These are phyloP conservation scores for Osmozyma mogii DNA, from an alignment of 805 yeast genomes.

Conservation along the genomic window DNA sequence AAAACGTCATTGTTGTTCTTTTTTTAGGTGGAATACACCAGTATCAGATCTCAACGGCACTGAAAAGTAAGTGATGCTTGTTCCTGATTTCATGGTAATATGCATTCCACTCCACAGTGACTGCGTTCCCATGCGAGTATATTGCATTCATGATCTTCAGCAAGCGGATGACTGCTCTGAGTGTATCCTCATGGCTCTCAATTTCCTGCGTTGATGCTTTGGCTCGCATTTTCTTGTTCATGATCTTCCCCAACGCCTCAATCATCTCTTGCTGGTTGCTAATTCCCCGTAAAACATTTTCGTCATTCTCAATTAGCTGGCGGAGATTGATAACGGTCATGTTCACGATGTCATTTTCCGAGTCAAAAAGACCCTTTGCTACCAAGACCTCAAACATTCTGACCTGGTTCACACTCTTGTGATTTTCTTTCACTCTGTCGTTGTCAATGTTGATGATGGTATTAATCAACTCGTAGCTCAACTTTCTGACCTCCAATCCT, in stretches of 20 bases:
- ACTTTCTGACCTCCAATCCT: slow-evolving; percentile 65
- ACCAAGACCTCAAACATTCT: slow-evolving; percentile 37
- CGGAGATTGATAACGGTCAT: slow-evolving; percentile 38
- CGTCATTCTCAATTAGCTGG: slow-evolving; percentile 21
- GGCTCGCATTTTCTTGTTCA: slow-evolving; percentile 44
- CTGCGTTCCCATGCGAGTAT: slow-evolving; percentile 5
- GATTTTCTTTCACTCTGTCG: slow-evolving; percentile 8
- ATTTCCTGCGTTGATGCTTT: slow-evolving; percentile 63
- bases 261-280: slow-evolving; percentile 25
- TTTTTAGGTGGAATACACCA: too few relatives aligned
- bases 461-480: slow-evolving; percentile 62
- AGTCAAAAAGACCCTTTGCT: slow-evolving; percentile 48
- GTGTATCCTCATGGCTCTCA: slow-evolving; percentile 46
- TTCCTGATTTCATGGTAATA: slow-evolving; percentile 11
- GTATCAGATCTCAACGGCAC: too few relatives aligned
- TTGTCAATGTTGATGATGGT: slow-evolving; percentile 34
- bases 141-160: slow-evolving; percentile 16
- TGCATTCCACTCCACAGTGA: slow-evolving; percentile 10
- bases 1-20: too few relatives aligned
- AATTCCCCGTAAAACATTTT: slow-evolving; percentile 20
- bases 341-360: slow-evolving; percentile 49
- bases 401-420: slow-evolving; percentile 17
- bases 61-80: slow-evolving; percentile 12
- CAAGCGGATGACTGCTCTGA: slow-evolving; percentile 24
- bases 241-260: slow-evolving; percentile 24